Percentiles rank a stretch among this genome's conserved stretches.
Evolutionary conservation across 1,284 basidiomycete species (phyloP).

Genomic region (Schizopora paradoxa): DNA sequence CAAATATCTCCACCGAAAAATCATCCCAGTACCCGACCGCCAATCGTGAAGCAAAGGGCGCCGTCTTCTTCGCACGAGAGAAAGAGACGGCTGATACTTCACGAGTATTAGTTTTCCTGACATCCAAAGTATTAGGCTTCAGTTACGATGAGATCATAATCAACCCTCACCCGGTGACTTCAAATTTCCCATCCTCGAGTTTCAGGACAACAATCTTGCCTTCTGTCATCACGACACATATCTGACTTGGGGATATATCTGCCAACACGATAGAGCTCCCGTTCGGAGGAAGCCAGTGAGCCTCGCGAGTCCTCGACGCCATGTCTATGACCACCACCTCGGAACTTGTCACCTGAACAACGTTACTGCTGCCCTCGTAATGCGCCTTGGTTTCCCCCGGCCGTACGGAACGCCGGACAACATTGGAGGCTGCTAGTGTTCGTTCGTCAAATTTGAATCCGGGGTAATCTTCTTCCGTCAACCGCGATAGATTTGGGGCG

Average conservation of each 20-base stretch:
- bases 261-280: conserved; percentile 13
- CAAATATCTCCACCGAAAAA: conserved; percentile 58
- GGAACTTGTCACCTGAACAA: conserved; percentile 68
- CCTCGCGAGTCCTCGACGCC: conserved; percentile 3
- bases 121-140: neutral
- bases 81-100: conserved; percentile 69
- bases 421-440: conserved; percentile 65
- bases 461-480: too few relatives aligned
- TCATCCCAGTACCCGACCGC: conserved; percentile 77
- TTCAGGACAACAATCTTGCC: conserved; percentile 12
- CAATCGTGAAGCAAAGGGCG: conserved; percentile 42
- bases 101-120: conserved; percentile 14
- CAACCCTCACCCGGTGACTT: conserved; percentile 8
- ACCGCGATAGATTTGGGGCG: too few relatives aligned
- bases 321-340: conserved; percentile 8
- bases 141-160: neutral
- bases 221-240: conserved; percentile 11
- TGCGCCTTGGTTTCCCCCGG: conserved; percentile 26
- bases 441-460: conserved; percentile 45
- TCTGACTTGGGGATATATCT: conserved; percentile 17
- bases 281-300: conserved; percentile 7
- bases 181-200: conserved; percentile 6
- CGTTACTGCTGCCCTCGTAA: conserved; percentile 48
- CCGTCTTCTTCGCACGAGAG: conserved; percentile 43
- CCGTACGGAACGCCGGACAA: conserved; percentile 34